Base-by-base conservation (phyloP, 2,329 filamentous ascomycete genomes). In the Sclerotinia subarctica region DNA sequence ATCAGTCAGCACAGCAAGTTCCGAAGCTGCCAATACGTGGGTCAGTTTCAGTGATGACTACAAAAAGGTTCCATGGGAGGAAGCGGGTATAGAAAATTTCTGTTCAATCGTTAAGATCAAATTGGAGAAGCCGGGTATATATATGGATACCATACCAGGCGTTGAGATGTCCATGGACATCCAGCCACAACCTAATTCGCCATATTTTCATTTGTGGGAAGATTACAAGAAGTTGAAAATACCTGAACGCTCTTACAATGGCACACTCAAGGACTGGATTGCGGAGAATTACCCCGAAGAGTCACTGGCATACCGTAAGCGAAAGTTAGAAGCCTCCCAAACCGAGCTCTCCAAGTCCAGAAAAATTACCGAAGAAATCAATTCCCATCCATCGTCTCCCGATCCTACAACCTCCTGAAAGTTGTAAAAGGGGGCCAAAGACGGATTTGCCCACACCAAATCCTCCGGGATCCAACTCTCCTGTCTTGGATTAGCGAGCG, bases 251-350 rank as follows among this genome's bases (percentile, higher is more conserved):
- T 75, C 75, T 11, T 56, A 76, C 3, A 51, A 69, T 15, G 72
- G 71, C 10, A 69, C 71, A 5, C 54, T 77, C 8, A 70, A 72
- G 59, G 70, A 72, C 4, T 77, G 75, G 75, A 74, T 76, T 68
- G 35, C 53, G 21, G 56, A 66, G 51, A 68, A 70, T n/a, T 15
- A 11, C 44, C n/a, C n/a, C 11, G 21, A 59, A 26, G 66, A 62
- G 19, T 5, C 7, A 21, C 8, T 19, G 15, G 7, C 7, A 35
- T 29, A 35, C 15, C n/a, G 26, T 13, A 13, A 49, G 8, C 44
- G 15, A 62, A 35, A 49, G 13, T 10, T 51, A 13, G 58, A 51
- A 19, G 58, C 13, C 21, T 19, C 24, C 5, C 0, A 62, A 13
- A 15, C 44, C 46, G n/a, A 38, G 35, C 29, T 35, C 15, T 29